A percentile compares a stretch with the other conserved stretches of the same genome.
Conservation (phyloP, 371 early-diverging fungal species). For the Mortierella sp. region DNA sequence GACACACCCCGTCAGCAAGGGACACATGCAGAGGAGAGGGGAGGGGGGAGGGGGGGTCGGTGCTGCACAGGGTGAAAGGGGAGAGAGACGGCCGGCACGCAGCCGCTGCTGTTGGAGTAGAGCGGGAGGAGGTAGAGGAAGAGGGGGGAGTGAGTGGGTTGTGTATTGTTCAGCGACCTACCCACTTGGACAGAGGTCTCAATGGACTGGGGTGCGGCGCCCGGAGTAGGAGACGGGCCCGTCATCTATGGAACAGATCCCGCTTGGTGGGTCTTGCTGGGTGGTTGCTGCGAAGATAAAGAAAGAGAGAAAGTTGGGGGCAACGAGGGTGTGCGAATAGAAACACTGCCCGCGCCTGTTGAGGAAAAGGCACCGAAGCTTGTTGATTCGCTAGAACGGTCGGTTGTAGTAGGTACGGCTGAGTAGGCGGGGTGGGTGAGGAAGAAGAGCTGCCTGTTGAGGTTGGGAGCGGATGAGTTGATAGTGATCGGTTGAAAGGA, state of each 20-base stretch:
- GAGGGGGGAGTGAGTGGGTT: not conserved
- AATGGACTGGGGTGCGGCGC: slow-evolving; percentile 29
- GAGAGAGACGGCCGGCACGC: too few relatives aligned
- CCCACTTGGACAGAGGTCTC: slow-evolving; percentile 55
- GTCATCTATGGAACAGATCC: slow-evolving; percentile 20
- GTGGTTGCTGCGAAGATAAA: not conserved
- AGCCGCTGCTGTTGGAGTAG: too few relatives aligned
- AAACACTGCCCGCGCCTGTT: not conserved
- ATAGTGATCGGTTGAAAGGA: not conserved
- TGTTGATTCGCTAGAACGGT: not conserved
- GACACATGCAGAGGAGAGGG: too few relatives aligned
- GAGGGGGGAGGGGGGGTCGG: too few relatives aligned
- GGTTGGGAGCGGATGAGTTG: not conserved
- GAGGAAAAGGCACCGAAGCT: not conserved
- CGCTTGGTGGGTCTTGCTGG: not conserved
- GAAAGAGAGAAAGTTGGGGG: not conserved
- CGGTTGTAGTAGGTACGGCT: not conserved
- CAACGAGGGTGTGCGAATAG: not conserved
- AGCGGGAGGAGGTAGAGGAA: not conserved
- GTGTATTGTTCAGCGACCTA: slow-evolving; percentile 8
- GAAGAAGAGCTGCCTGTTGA: not conserved
- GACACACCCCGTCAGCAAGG: too few relatives aligned
- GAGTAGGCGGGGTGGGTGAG: not conserved
- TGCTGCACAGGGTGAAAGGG: too few relatives aligned
- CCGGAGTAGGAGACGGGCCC: slow-evolving; percentile 37